Evolutionary conservation across 1,139 yeast genomes (phyloP), one percentile per base, ranked within the genome.

Genomic region (Kodamaea plutei): DNA sequence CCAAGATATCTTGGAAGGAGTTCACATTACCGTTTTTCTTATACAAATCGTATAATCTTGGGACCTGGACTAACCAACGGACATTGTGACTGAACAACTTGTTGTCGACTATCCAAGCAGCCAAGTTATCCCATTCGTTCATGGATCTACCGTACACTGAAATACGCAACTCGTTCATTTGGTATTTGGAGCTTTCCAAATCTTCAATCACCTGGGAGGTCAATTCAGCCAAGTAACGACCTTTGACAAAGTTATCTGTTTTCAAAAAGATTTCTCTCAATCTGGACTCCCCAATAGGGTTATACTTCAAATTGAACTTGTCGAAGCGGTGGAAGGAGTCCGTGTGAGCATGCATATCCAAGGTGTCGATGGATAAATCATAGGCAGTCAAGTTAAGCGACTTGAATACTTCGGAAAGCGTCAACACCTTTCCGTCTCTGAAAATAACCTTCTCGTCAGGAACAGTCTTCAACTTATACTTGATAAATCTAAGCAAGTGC

Each of bases 311-410:
- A 56, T 93, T 93, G 70, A 93, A 93, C 61, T 93, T 93, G 61
- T 93, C 99, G 53, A 93, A 93, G 48, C 98, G 74, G 59, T 93
- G 98, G 73, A 93, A 93, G 0, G 97, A 83, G 53, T 93, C 98
- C 40, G 91, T 85, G 56, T 93, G 98, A 3, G 99, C 96, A 59
- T 93, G 99, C 99, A 93, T 93, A 59, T 93, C 98, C 44, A 93
- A 73, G 1, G 98, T 91, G 51, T 93, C 99, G 48, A 93, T 91
- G 35, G 95, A 84, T 40, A 93, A 67, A 54, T 93, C 98, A 54
- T 93, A 93, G 1, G 96, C 97, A 0, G 95, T 81, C 40, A 93
- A 69, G 35, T 87, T 80, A 54, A 93, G 72, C 23, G 97, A 88
- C 50, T 88, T 74, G 60, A 93, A 93, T 29, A 93, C 98, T 52